Evolutionary conservation across 257 asterid genomes (phyloP), one percentile per base, ranked within the genome.

Genomic region (Scutellaria barbata): DNA sequence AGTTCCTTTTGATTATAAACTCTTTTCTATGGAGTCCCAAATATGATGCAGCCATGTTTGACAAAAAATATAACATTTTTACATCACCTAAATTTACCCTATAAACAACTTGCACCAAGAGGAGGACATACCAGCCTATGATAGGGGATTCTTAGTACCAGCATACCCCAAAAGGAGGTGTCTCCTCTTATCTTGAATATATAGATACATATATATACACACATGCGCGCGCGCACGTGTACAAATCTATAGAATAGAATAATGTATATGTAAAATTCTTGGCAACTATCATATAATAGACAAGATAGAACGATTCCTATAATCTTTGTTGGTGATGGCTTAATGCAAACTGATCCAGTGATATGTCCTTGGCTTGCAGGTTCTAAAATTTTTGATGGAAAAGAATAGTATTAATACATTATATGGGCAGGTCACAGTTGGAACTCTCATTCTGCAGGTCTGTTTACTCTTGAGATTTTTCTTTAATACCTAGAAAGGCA

Each of bases 401-500:
- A 88, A 77, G 76, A 90, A 82, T 75, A 80, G 89, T 60, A 83
- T 84, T 66, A 85, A 81, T 74, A 84, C 87, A 6, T 82, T 86
- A 63, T 86, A 88, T 65, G 94, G 97, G 76, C 97, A 88, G 85
- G 92, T 90, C 73, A 90, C 92, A 3, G 85, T 90, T 74, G 97
- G 97, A 79, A 90, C 84, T 71, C 94, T 90, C 63, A 81, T 90
- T 76, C 82, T 88, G 60, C 96, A 90, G 96, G 97, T 87, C 41
- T 42, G 78, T 66, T 63, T 73, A 70, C 64, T 25, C 77, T 62
- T 66, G 48, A 25, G 35, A 58, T 47, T 30, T 69, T 45, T 62
- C 35, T 64, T 69, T 66, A 67, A 54, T 66, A 9, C 50, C n/a
- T 25, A 20, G 42, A 53, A 60, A 41, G 62, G 46, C 25, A 25